Conservation (phyloP, 306 rosid species). For the Hippophae rhamnoides region DNA sequence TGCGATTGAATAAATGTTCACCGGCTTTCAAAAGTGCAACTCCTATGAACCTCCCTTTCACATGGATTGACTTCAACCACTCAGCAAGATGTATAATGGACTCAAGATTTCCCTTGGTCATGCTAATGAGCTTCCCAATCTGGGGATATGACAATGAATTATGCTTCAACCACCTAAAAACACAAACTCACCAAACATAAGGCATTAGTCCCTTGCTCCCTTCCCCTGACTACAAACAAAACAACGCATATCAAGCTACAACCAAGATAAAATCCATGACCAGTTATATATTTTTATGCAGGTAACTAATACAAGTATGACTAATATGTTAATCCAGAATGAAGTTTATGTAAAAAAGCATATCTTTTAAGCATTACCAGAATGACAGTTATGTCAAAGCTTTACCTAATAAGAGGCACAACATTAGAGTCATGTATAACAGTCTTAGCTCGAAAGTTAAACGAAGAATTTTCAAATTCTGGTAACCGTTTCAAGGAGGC, state of each 20-base stretch:
- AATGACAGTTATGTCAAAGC: background rate
- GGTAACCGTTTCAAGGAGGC: slow-evolving; percentile 63
- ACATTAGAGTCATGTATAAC: slow-evolving; percentile 64
- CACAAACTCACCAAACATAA: slow-evolving; percentile 14
- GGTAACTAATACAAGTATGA: background rate
- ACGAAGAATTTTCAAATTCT: slow-evolving; percentile 45
- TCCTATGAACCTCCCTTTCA: slow-evolving; percentile 69
- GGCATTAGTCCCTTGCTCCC: slow-evolving; percentile 9
- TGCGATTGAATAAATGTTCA: slow-evolving; percentile 40
- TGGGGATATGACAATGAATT: slow-evolving; percentile 69
- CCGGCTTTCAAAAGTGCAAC: slow-evolving; percentile 56
- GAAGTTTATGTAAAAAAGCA: no score
- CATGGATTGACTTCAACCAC: slow-evolving; percentile 67
- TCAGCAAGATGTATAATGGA: slow-evolving; percentile 41
- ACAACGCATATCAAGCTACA: background rate
- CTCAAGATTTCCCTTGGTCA: slow-evolving; percentile 61
- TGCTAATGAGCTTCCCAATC: slow-evolving; percentile 77
- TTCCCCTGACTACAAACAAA: background rate
- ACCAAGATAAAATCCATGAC: background rate
- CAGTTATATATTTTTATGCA: background rate
- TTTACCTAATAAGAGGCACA: slow-evolving; percentile 71
- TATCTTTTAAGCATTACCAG: no score
- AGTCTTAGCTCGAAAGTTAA: slow-evolving; percentile 69
- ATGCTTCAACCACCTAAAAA: slow-evolving; percentile 86
- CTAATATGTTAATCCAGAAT: background rate